Conservation (phyloP, 2,329 filamentous ascomycete genomes). For the Fusarium verticillioides region DNA sequence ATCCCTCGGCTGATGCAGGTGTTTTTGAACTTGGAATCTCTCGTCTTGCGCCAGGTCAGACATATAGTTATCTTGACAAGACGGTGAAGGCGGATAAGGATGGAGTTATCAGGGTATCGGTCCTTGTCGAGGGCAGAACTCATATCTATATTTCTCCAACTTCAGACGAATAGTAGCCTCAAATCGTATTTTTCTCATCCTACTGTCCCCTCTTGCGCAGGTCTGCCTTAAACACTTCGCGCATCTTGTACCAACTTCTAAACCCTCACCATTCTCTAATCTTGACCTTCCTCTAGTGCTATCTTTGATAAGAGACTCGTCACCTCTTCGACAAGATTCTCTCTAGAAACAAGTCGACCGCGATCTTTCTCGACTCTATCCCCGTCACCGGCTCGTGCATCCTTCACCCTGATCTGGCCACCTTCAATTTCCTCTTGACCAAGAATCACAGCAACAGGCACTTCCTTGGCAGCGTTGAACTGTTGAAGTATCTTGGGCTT, state of each 20-base stretch:
- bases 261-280: accelerated
- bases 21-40: not conserved
- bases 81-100: not conserved
- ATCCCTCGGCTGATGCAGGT: not conserved
- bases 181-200: not conserved
- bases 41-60: not conserved
- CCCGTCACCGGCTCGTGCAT: not conserved
- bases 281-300: not conserved
- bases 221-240: not conserved
- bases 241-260: not conserved
- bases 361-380: not conserved
- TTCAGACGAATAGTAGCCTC: too few relatives aligned
- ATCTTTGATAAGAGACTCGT: not conserved
- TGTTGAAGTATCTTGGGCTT: not conserved
- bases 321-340: not conserved
- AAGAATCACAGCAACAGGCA: not conserved
- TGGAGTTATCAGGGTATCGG: not conserved
- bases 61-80: not conserved
- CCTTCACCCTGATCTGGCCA: not conserved
- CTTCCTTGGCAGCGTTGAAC: not conserved
- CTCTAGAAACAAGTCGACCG: not conserved
- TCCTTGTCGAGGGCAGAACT: accelerated
- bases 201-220: not conserved
- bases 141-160: not conserved
- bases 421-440: not conserved